Percentiles rank a stretch among this genome's conserved stretches.
These are phyloP conservation scores for Rhizodiscina lignyota DNA, from an alignment of 495 filamentous ascomycete species.

Conservation along the genomic window DNA sequence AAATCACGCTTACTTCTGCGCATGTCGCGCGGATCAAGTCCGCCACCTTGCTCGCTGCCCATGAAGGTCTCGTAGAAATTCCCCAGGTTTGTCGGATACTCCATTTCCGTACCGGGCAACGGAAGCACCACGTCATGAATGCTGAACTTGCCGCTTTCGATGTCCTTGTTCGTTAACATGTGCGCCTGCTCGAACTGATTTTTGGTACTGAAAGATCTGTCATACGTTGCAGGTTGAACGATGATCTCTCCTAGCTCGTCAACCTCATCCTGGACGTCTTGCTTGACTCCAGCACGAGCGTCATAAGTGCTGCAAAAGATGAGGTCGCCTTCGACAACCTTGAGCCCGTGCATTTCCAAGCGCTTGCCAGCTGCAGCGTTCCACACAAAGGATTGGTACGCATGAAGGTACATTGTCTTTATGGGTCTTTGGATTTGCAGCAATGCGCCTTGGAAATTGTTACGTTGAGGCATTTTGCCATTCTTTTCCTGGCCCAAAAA, in stretches of 20 bases:
- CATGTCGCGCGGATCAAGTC: slow-evolving; percentile 74
- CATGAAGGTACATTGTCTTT: slow-evolving; percentile 88
- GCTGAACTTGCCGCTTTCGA: slow-evolving; percentile 56
- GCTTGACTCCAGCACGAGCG: slow-evolving; percentile 26
- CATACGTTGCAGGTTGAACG: slow-evolving; percentile 37
- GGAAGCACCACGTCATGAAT: slow-evolving; percentile 91
- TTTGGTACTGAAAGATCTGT: slow-evolving; percentile 38
- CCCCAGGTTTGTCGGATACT: slow-evolving; percentile 72
- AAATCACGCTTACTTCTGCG: slow-evolving; percentile 67
- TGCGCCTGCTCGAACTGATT: slow-evolving; percentile 54
- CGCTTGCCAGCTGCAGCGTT: slow-evolving; percentile 67
- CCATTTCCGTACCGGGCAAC: slow-evolving; percentile 77
- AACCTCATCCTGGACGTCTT: slow-evolving; percentile 20
- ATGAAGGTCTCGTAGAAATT: slow-evolving; percentile 74
- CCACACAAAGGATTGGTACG: slow-evolving; percentile 90
- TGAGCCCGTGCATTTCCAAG: slow-evolving; percentile 50
- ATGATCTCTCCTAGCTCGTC: slow-evolving; percentile 58
- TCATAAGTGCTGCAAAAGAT: slow-evolving; percentile 55
- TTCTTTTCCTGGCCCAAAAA: slow-evolving; percentile 34
- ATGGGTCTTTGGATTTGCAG: slow-evolving; percentile 59
- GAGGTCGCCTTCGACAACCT: slow-evolving; percentile 73
- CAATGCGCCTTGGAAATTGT: slow-evolving; percentile 66
- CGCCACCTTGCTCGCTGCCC: slow-evolving; percentile 56
- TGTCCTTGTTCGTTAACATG: slow-evolving; percentile 56
- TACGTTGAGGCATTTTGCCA: slow-evolving; percentile 12